Percentiles rank a stretch among this genome's conserved stretches.
Evolutionary conservation across 345 rosid genomes (phyloP).

Genomic region (Eucalyptus victrix): DNA sequence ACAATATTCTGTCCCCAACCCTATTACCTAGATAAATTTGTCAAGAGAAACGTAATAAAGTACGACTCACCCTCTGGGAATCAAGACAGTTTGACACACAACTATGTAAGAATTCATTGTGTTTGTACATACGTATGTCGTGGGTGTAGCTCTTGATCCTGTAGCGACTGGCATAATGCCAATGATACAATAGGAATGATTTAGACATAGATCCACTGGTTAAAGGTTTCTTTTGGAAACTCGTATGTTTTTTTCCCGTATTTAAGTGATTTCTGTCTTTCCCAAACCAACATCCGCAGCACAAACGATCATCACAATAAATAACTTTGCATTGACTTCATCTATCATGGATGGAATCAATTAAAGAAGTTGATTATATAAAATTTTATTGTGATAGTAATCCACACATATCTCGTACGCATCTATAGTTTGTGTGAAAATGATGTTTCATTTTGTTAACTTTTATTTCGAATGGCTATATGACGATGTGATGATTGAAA

Average conservation of each 20-base stretch:
- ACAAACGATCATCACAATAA: not conserved
- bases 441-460: not conserved
- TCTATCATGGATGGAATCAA: not conserved
- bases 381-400: not conserved
- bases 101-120: not conserved
- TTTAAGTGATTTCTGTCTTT: not conserved
- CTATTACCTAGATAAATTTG: not conserved
- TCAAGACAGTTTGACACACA: not conserved
- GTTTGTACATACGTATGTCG: not conserved
- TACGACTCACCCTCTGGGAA: not conserved
- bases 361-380: not conserved
- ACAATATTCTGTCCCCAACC: not conserved
- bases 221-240: not conserved
- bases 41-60: not conserved
- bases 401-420: not conserved
- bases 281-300: not conserved
- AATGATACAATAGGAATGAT: not conserved
- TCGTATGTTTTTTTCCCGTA: not conserved
- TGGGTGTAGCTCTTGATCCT: not conserved
- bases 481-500: not conserved
- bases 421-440: not conserved
- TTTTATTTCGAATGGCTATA: not conserved
- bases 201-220: not conserved
- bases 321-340: not conserved
- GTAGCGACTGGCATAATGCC: not conserved